Base-by-base conservation (phyloP, 2,329 filamentous ascomycete species). In the Cercospora nicotianae region DNA sequence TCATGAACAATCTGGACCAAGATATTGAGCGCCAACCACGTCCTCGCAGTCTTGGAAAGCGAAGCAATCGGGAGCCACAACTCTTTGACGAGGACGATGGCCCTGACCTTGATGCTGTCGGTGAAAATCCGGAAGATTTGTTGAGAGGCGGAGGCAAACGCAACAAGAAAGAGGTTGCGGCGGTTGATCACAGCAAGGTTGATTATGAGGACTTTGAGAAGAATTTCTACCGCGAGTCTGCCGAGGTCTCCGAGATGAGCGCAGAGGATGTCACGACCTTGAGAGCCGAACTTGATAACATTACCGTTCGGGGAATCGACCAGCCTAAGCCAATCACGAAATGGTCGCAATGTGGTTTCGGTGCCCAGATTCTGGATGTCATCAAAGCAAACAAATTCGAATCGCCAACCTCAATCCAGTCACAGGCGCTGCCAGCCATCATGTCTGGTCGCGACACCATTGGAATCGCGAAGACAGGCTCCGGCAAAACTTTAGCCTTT, bases 361-460 rank as follows among this genome's bases (percentile, higher is more conserved):
- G 93, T 16, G 88, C 92, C 31, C 92, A 94, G 75, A 94, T 93
- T 6, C 82, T 97, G 65, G 93, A 97, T 75, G 91, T 97, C 42
- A 90, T 99, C 70, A 87, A 90, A 45, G 87, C 87, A 63, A 82
- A 97, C 42, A 91, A 91, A 6, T 99, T 93, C 78, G 91, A 96
- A 65, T 91, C 89, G 76, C 94, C 95, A 0, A 98, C 95, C 0
- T 88, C 94, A 0, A 98, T 99, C 74, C 95, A 99, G 80, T 90
- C 94, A 80, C 95, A 99, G 80, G 95, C 95, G 2, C 89, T 98
- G 68, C 95, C 95, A 1, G 90, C 93, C 9, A 92, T 97, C 75
- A 97, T 98, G 92, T 96, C 94, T 30, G 95, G 95, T 9, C 89
- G 93, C 73, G 95, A 99, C 82, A 91, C 97, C 42, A 93, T 99